Conservation (phyloP, 2,329 filamentous ascomycete species). For the Ceratocystis eucalypticola region DNA sequence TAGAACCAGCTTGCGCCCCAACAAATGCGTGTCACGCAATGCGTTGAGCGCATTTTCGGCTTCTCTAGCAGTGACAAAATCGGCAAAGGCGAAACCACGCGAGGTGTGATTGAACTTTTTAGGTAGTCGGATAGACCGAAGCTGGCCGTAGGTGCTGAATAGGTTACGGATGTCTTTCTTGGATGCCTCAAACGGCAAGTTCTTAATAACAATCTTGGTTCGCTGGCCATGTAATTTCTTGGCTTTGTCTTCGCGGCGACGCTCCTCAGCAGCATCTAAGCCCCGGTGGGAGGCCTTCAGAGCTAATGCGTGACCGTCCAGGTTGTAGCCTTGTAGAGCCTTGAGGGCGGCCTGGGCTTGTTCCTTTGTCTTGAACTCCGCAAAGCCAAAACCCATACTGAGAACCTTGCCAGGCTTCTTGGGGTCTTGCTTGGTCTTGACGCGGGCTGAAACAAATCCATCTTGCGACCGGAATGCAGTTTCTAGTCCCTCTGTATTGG, state of each 20-base stretch:
- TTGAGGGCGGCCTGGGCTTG: constrained; percentile 67
- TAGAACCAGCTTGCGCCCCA: constrained; percentile 77
- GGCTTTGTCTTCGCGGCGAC: constrained; percentile 65
- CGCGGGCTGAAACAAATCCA: constrained; percentile 76
- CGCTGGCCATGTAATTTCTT: constrained; percentile 64
- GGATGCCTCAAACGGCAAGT: constrained; percentile 85
- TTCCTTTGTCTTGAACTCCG: constrained; percentile 67
- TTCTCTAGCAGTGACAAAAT: constrained; percentile 84
- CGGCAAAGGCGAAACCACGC: constrained; percentile 91
- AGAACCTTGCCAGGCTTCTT: constrained; percentile 77
- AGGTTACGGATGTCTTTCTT: constrained; percentile 84
- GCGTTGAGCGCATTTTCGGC: constrained; percentile 83
- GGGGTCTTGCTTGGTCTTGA: constrained; percentile 89
- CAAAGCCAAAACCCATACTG: constrained; percentile 95
- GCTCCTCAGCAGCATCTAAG: constrained; percentile 74
- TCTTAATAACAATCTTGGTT: constrained; percentile 96
- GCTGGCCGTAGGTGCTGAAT: constrained; percentile 79
- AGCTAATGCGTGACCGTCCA: constrained; percentile 77
- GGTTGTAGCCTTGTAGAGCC: constrained; percentile 74
- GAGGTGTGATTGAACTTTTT: constrained; percentile 85
- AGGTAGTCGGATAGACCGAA: constrained; percentile 83
- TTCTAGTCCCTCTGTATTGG: constrained; percentile 60
- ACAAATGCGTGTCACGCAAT: constrained; percentile 79
- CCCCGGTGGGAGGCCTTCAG: constrained; percentile 81
- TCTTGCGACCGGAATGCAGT: constrained; percentile 69